A percentile compares a stretch with the other conserved stretches of the same genome.
Conservation (phyloP, 140 eudicot genomes). For the Stevia rebaudiana region DNA sequence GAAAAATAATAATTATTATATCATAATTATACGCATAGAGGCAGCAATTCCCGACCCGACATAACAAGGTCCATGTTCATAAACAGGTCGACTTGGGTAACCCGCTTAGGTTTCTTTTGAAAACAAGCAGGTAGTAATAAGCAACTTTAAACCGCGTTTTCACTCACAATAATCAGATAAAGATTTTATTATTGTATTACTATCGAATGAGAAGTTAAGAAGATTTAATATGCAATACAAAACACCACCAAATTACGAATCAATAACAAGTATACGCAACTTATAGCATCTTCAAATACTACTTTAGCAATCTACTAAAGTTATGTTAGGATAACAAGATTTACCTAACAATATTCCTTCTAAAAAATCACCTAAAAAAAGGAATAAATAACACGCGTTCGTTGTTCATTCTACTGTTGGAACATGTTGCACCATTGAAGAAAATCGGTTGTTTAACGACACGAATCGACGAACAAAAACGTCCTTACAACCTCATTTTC, state of each 20-base stretch:
- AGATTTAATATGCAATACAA: background rate
- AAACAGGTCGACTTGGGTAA: background rate
- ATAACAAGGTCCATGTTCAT: background rate
- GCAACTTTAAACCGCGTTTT: background rate
- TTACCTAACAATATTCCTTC: constrained; percentile 13
- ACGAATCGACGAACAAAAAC: background rate
- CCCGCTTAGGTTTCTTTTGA: background rate
- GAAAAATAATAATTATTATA: background rate
- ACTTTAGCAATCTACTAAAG: constrained; percentile 7
- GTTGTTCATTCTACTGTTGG: background rate
- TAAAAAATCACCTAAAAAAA: background rate
- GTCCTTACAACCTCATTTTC: constrained; percentile 17
- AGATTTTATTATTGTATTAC: no score
- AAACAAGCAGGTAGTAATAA: background rate
- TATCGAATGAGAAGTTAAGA: no score
- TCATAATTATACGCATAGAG: background rate
- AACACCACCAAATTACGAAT: background rate
- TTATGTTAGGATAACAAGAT: constrained; percentile 16
- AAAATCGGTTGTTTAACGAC: background rate
- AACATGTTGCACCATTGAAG: background rate
- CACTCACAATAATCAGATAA: background rate
- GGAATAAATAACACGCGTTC: background rate
- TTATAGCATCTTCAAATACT: background rate
- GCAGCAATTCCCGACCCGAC: background rate
- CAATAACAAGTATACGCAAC: constrained; percentile 4